Conservation (phyloP, 2,329 filamentous ascomycete species). For the Colletotrichum sidae region DNA sequence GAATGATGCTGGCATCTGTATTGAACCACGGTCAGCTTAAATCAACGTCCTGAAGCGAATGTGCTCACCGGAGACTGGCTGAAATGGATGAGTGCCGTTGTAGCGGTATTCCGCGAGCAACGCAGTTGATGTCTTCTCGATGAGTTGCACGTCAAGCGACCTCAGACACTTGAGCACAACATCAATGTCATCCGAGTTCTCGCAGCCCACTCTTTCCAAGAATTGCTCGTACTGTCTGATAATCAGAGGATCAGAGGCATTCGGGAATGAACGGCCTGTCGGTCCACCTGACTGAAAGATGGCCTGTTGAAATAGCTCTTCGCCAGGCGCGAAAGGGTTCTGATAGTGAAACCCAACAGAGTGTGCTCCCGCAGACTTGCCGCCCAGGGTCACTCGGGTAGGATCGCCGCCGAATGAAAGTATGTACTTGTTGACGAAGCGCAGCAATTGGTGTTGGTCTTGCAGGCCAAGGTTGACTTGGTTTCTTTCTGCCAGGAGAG, state of each 20-base stretch:
- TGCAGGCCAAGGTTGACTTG: conserved; percentile 64
- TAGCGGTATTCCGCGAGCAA: conserved; percentile 18
- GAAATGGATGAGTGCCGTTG: conserved; percentile 22
- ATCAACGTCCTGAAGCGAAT: neutral
- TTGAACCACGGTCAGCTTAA: neutral
- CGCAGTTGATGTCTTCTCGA: conserved; percentile 39
- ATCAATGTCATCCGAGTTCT: conserved; percentile 41
- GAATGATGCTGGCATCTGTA: conserved; percentile 13
- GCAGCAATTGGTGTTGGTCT: conserved; percentile 63
- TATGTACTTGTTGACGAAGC: conserved; percentile 67
- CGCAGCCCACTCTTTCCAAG: conserved; percentile 45
- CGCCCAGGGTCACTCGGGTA: conserved; percentile 63
- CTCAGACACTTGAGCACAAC: conserved; percentile 53
- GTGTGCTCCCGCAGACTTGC: conserved; percentile 64
- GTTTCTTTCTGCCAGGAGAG: conserved; percentile 47
- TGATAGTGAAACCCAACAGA: conserved; percentile 53
- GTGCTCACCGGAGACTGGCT: conserved; percentile 11
- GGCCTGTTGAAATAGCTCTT: conserved; percentile 47
- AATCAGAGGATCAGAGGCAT: conserved; percentile 48
- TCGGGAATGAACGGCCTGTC: conserved; percentile 51
- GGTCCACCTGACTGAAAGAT: conserved; percentile 53
- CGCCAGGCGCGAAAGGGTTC: conserved; percentile 47
- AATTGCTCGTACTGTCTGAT: conserved; percentile 47
- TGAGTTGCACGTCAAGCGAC: conserved; percentile 47
- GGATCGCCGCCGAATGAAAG: conserved; percentile 65